Evolutionary conservation across 495 filamentous ascomycete species (phyloP).

Genomic region (Penicillium arizonense): DNA sequence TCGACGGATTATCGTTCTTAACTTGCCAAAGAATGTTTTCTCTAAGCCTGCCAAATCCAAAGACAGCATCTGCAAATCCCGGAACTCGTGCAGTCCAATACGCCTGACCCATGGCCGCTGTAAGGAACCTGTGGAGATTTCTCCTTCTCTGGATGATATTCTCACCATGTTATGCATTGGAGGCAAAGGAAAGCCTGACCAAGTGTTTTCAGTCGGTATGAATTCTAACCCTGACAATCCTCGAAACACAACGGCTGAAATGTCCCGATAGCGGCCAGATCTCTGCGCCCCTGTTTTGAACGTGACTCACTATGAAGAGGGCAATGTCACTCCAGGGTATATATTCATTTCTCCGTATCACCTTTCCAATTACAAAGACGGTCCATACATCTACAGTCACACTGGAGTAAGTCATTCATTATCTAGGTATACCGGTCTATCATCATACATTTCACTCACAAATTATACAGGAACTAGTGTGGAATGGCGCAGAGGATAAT

Average conservation of each 20-base stretch:
- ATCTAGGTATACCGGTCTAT: background rate
- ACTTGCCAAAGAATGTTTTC: too few relatives aligned
- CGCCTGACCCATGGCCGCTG: background rate
- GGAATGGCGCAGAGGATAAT: background rate
- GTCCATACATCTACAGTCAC: conserved; percentile 2
- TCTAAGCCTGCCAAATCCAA: too few relatives aligned
- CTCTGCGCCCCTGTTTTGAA: background rate
- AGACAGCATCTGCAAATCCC: background rate
- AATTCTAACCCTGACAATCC: background rate
- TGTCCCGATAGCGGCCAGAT: background rate
- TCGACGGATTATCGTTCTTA: too few relatives aligned
- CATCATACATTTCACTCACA: background rate
- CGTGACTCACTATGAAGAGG: background rate
- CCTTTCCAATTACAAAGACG: background rate
- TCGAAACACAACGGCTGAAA: background rate
- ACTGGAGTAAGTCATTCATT: background rate
- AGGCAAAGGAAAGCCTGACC: background rate
- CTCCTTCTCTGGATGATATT: background rate
- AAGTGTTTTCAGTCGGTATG: background rate
- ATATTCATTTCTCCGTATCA: background rate
- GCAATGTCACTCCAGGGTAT: background rate
- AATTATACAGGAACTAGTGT: background rate
- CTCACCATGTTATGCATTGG: background rate
- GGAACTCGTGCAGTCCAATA: background rate
- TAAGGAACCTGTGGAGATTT: background rate